Evolutionary conservation across 2,329 filamentous ascomycete species (phyloP).

Genomic region (Achaetomium macrosporum): DNA sequence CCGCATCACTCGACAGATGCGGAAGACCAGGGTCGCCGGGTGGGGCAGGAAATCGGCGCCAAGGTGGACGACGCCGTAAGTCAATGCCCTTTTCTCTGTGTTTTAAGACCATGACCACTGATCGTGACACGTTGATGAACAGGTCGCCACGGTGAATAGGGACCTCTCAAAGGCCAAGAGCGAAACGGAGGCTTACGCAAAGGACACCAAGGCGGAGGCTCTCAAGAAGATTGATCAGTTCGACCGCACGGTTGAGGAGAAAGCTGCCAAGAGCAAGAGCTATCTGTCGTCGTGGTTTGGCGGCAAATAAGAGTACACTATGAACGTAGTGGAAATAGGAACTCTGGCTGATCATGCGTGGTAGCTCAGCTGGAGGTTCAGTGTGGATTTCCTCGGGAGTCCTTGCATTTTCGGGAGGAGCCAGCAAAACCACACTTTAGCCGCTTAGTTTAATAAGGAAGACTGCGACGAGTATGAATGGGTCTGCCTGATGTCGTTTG

Average conservation of each 20-base stretch:
- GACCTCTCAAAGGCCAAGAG: conserved; percentile 58
- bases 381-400: too few species aligned
- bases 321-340: too few species aligned
- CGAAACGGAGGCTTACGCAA: conserved; percentile 52
- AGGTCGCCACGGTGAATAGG: conserved; percentile 58
- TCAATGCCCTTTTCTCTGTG: conserved; percentile 18
- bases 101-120: background rate
- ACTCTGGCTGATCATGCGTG: background rate
- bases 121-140: conserved; percentile 33
- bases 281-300: conserved; percentile 84
- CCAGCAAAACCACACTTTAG: too few species aligned
- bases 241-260: conserved; percentile 74
- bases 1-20: conserved; percentile 53
- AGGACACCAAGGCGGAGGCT: conserved; percentile 58
- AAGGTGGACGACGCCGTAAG: conserved; percentile 66
- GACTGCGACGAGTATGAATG: too few species aligned
- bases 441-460: too few species aligned
- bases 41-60: conserved; percentile 55
- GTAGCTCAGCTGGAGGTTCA: too few species aligned
- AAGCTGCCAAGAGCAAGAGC: conserved; percentile 75
- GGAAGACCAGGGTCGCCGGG: conserved; percentile 58
- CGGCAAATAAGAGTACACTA: conserved; percentile 38
- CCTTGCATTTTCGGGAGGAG: too few species aligned
- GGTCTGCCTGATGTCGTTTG: too few species aligned
- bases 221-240: conserved; percentile 74